Base-by-base conservation (phyloP, 768 basidiomycete genomes). In the Suillus lakei region DNA sequence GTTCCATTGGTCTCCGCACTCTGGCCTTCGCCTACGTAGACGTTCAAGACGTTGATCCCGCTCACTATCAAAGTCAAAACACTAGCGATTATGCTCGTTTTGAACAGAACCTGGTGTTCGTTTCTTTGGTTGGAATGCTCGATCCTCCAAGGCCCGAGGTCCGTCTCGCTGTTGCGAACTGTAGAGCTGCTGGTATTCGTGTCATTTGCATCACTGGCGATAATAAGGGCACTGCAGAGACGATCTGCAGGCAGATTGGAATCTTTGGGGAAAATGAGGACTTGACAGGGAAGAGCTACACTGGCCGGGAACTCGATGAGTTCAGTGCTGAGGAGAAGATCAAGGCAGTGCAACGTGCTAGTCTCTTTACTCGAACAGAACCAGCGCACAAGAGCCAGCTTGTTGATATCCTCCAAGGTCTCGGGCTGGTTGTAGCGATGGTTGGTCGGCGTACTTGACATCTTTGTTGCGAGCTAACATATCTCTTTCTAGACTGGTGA, bases 201-300 rank as follows among this genome's bases (percentile, higher is more conserved):
- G 95, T 98, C 53, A 89, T 99, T 70, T 97, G 97, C 72, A 97
- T 99, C 76, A 99, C 97, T 4, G 97, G 97, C 48, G 97, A 99
- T 79, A 98, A 98, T 82, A 96, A 96, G 82, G 90, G 92, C 67
- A 99, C 97, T 23, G 97, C 96, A 51, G 97, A 98, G 83, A 94
- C 96, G 34, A 98, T 99, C 71, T 98, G 96, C 78, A 83, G 94
- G 65, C 91, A 96, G 78, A 96, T 99, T 77, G 96, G 97, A 4
- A 94, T 99, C 70, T 98, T 99, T 72, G 88, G 81, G 46, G 85
- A 88, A 67, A 74, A 92, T 67, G 97, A 98, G 79, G 91, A 97
- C 77, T 79, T 98, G 76, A 88, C 86, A n/a, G 94, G 93, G 55
- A 97, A 97, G 85, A 95, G 94, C 69, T 98, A 95, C 73, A 99